These are phyloP conservation scores for Cladosporium sp. DNA, from an alignment of 2,329 filamentous ascomycete genomes.

Conservation along the genomic window DNA sequence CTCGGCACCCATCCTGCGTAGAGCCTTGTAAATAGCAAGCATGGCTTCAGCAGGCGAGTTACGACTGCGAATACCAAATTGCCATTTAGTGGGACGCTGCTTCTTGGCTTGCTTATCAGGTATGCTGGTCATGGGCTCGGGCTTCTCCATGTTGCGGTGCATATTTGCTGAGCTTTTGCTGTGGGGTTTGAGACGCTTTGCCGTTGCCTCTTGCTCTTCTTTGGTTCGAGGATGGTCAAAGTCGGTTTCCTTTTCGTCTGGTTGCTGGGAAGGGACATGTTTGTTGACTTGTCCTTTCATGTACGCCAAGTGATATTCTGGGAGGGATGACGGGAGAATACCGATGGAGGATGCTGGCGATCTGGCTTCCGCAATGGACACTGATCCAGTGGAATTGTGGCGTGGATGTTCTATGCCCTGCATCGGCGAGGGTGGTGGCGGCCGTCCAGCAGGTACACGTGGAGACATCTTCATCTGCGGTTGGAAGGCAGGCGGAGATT, in stretches of 20 bases:
- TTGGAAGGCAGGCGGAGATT: conserved; percentile 55
- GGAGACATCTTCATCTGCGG: conserved; percentile 34
- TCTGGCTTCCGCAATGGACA: conserved; percentile 40
- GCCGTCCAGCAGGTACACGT: conserved; percentile 37
- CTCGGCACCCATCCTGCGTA: conserved; percentile 82
- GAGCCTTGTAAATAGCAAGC: conserved; percentile 89
- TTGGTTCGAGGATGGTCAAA: conserved; percentile 50
- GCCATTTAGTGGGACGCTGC: conserved; percentile 84
- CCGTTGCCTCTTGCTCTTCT: conserved; percentile 76
- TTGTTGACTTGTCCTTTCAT: conserved; percentile 66
- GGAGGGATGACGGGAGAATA: conserved; percentile 86
- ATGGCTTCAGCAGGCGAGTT: conserved; percentile 95
- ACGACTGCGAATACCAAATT: conserved; percentile 93
- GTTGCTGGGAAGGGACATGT: conserved; percentile 28
- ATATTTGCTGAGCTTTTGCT: conserved; percentile 57
- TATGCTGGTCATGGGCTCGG: conserved; percentile 55
- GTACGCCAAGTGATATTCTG: conserved; percentile 85
- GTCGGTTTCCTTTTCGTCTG: conserved; percentile 36
- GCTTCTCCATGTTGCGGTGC: conserved; percentile 42
- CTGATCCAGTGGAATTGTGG: conserved; percentile 38
- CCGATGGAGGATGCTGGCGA: conserved; percentile 74
- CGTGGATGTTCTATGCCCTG: conserved; percentile 18
- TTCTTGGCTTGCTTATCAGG: conserved; percentile 61
- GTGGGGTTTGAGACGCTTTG: conserved; percentile 81
- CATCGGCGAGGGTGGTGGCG: conserved; percentile 26